Evolutionary conservation across 108 stramenopile genomes (phyloP).

Genomic region (Aurantiochytrium sp.): DNA sequence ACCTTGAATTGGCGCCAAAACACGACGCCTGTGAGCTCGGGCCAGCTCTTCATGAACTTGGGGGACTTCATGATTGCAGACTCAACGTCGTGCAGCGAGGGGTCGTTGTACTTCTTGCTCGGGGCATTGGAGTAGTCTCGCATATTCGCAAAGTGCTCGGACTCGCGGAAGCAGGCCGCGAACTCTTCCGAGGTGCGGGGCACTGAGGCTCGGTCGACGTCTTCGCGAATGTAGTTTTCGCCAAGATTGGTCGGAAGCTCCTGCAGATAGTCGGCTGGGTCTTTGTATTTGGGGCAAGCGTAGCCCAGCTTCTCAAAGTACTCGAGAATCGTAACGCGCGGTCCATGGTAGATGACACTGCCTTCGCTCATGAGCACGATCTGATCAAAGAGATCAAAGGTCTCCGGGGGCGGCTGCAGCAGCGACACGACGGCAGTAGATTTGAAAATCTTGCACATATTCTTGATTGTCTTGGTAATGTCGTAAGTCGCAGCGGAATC

Average conservation of each 20-base stretch:
- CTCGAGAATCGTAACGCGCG: slow-evolving; percentile 50
- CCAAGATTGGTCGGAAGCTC: slow-evolving; percentile 27
- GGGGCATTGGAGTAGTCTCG: background rate
- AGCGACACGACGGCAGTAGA: slow-evolving; percentile 58
- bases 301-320: slow-evolving; percentile 64
- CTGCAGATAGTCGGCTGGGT: slow-evolving; percentile 61
- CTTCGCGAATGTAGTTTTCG: background rate
- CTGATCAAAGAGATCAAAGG: slow-evolving; percentile 82
- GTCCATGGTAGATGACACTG: slow-evolving; percentile 69
- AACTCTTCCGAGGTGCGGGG: background rate
- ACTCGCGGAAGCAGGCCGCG: background rate
- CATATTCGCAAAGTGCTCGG: background rate
- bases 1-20: slow-evolving; percentile 40
- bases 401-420: slow-evolving; percentile 79
- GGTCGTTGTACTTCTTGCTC: background rate
- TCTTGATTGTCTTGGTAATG: slow-evolving; percentile 51
- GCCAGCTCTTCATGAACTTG: background rate
- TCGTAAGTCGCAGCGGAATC: slow-evolving; percentile 72
- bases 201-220: background rate
- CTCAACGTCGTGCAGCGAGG: background rate
- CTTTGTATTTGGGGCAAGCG: slow-evolving; percentile 60
- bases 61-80: background rate
- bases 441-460: slow-evolving; percentile 25
- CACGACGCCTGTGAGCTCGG: slow-evolving; percentile 16
- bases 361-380: slow-evolving; percentile 71